Evolutionary conservation across 1,284 basidiomycete species (phyloP), one percentile per base, ranked within the genome.

Genomic region (Trichosporon sp.): DNA sequence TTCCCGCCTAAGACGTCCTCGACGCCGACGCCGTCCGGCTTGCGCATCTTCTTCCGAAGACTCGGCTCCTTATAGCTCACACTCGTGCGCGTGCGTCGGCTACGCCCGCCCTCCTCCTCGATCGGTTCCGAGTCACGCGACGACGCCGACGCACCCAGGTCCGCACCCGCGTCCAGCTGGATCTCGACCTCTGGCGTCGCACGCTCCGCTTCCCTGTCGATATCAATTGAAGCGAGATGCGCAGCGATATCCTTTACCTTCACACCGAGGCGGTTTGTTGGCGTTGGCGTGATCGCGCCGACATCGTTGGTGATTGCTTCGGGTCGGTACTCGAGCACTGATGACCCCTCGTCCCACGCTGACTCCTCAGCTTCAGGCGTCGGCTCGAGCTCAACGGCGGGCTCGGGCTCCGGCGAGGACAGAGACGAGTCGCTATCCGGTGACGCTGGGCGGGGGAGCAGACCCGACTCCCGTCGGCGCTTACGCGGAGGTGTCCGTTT

Each of bases 41-140:
- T 75, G 66, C 74, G 74, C 74, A 75, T 75, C 51, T 75, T 75
- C 72, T 69, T 71, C 7, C 61, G 46, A 48, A 75, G 43, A n/a
- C 54, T 65, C 16, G 74, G 74, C 65, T 75, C 74, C 65, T 75
- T 75, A 71, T 75, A 75, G 43, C 48, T 68, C 6, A 73, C 73
- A 11, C 66, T 70, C n/a, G 64, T 46, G 51, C 71, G 69, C 8
- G 68, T 46, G 37, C 71, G 69, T 16, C 73, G 71, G n/a, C 38
- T 38, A 16, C 68, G 67, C 2, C 65, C 63, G 12, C 38, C 61
- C 40, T 70, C 70, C 35, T 71, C 70, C 4, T 54, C 68, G 5
- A 65, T 31, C 35, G 19, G 37, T 12, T n/a, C 37, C 19, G 35
- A 54, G 35, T 6, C n/a, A n/a, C 35, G 66, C 19, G 51, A 54